A percentile compares a stretch with the other conserved stretches of the same genome.
phyloP scores from a whole-genome alignment of 129 eudicot genomes.

The Pulicaria dysenterica region DNA sequence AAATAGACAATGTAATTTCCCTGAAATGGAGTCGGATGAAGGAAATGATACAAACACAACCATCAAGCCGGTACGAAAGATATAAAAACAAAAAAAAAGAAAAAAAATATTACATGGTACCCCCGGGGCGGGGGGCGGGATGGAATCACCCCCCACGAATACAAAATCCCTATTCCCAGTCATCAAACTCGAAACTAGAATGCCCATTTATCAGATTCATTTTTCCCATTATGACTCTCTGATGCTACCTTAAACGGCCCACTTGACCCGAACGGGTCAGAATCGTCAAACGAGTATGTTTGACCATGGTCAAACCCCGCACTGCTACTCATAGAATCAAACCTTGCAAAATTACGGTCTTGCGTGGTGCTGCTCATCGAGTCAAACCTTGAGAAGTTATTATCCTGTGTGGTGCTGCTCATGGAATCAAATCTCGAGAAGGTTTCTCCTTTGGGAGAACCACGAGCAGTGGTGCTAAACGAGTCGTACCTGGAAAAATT shows the following conservation, averaged over 20 bases:
- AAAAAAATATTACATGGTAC: conserved; percentile 1
- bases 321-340: conserved; percentile 69
- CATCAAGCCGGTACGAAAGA: conserved; percentile 4
- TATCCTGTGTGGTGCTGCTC: conserved; percentile 42
- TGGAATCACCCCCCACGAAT: too few species aligned
- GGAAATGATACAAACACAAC: conserved; percentile 35
- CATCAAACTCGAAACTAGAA: conserved; percentile 41
- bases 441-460: conserved; percentile 44
- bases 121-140: too few species aligned
- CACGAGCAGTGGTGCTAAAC: conserved; percentile 40
- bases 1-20: conserved; percentile 15
- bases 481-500: conserved; percentile 54
- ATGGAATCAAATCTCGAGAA: conserved; percentile 59
- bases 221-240: conserved; percentile 56
- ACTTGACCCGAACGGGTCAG: conserved; percentile 83
- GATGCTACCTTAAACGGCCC: conserved; percentile 88
- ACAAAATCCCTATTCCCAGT: background rate
- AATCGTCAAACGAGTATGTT: conserved; percentile 73
- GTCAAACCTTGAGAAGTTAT: conserved; percentile 53
- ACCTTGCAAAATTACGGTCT: conserved; percentile 52
- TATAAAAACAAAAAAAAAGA: background rate
- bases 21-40: conserved; percentile 15
- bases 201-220: conserved; percentile 66
- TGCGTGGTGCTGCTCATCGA: conserved; percentile 56
- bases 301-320: conserved; percentile 66